Conservation (phyloP, 2,329 filamentous ascomycete genomes). For the Colletotrichum somersetense region DNA sequence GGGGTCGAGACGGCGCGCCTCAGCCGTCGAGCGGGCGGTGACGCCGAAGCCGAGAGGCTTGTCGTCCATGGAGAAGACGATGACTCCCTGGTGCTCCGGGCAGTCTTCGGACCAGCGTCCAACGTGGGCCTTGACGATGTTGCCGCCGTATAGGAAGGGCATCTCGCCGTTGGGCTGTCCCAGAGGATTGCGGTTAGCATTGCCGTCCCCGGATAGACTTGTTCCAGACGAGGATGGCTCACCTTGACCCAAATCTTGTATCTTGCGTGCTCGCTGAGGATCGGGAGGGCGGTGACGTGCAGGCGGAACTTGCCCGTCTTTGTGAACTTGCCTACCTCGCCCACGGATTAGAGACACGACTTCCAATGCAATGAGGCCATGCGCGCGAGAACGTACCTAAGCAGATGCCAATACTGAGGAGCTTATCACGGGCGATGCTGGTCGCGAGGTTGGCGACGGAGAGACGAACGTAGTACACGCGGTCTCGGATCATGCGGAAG, state of each 20-base stretch:
- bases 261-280: constrained; percentile 90
- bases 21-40: constrained; percentile 87
- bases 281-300: constrained; percentile 88
- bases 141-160: constrained; percentile 95
- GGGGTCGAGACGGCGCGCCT: constrained; percentile 86
- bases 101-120: constrained; percentile 91
- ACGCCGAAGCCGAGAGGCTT: constrained; percentile 94
- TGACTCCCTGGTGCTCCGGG: constrained; percentile 91
- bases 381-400: constrained; percentile 62
- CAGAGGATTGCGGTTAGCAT: neutral
- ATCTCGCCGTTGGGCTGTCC: constrained; percentile 85
- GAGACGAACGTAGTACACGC: constrained; percentile 93
- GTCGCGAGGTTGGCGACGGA: constrained; percentile 93
- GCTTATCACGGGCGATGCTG: constrained; percentile 82
- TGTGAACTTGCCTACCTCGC: constrained; percentile 82
- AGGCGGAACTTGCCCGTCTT: constrained; percentile 96
- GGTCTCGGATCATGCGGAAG: constrained; percentile 76
- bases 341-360: constrained; percentile 8
- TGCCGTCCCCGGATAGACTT: no score
- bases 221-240: neutral
- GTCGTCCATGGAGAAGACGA: constrained; percentile 93
- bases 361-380: neutral
- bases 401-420: constrained; percentile 91
- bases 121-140: constrained; percentile 78
- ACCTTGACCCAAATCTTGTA: constrained; percentile 96